Percentiles rank a stretch among this genome's conserved stretches.
phyloP scores from a whole-genome alignment of 805 yeast genomes.

The Zygotorulaspora danielsina region DNA sequence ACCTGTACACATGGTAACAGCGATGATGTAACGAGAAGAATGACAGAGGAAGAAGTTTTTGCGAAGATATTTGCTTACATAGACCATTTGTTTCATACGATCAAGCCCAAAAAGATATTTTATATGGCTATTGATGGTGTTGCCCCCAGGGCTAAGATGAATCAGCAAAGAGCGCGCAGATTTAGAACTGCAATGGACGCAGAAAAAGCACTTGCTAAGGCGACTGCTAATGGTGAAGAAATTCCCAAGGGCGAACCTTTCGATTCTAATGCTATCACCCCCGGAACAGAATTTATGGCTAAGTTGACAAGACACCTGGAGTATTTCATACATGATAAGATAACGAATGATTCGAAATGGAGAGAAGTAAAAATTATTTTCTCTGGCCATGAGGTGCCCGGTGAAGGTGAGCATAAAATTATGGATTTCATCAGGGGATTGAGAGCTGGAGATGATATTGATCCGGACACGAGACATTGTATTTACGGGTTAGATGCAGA shows the following conservation, averaged over 20 bases:
- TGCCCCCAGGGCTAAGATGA: conserved; percentile 98
- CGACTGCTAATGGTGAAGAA: conserved; percentile 65
- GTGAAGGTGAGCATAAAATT: conserved; percentile 97
- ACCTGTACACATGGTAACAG: conserved; percentile 88
- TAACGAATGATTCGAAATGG: conserved; percentile 85
- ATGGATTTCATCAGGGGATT: conserved; percentile 84
- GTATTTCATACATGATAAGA: conserved; percentile 83
- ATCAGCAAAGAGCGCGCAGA: conserved; percentile 94
- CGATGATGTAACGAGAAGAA: conserved; percentile 52
- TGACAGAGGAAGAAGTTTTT: conserved; percentile 88
- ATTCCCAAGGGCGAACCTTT: conserved; percentile 77
- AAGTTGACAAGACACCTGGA: conserved; percentile 75
- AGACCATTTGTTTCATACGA: conserved; percentile 84
- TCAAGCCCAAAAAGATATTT: conserved; percentile 79
- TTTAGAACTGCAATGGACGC: conserved; percentile 93
- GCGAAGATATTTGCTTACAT: conserved; percentile 90
- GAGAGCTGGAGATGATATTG: conserved; percentile 67
- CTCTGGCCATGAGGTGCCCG: conserved; percentile 95
- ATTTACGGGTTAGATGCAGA: conserved; percentile 96
- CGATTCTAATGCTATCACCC: conserved; percentile 90
- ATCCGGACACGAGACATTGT: conserved; percentile 85
- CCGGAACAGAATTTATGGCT: conserved; percentile 96
- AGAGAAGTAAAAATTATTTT: conserved; percentile 68
- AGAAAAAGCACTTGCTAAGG: conserved; percentile 70
- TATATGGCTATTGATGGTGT: conserved; percentile 99